Conservation (phyloP, 495 filamentous ascomycete genomes). For the Penicillium diatomitis region DNA sequence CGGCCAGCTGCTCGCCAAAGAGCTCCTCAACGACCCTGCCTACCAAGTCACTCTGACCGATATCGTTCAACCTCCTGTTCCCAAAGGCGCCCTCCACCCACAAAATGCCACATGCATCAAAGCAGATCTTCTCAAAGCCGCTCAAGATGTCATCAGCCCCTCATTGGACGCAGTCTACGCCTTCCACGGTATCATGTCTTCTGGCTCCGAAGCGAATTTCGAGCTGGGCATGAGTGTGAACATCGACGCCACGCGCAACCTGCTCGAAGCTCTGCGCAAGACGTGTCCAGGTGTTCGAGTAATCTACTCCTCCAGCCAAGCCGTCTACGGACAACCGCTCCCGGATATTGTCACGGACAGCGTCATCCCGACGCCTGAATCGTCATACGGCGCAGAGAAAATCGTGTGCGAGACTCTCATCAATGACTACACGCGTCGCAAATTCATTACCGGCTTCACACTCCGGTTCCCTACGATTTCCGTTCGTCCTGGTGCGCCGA, state of each 20-base stretch:
- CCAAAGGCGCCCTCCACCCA: slow-evolving; percentile 40
- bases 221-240: slow-evolving; percentile 64
- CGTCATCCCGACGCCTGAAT: slow-evolving; percentile 56
- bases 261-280: slow-evolving; percentile 49
- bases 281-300: slow-evolving; percentile 50
- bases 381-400: slow-evolving; percentile 68
- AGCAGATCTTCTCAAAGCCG: slow-evolving; percentile 47
- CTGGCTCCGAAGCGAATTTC: slow-evolving; percentile 61
- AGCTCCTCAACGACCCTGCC: slow-evolving; percentile 46
- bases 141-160: slow-evolving; percentile 41
- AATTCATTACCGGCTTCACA: slow-evolving; percentile 53
- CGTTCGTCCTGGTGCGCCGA: slow-evolving; percentile 60
- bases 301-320: slow-evolving; percentile 50
- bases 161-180: slow-evolving; percentile 57
- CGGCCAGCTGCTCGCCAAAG: slow-evolving; percentile 53
- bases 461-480: slow-evolving; percentile 66
- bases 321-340: slow-evolving; percentile 48
- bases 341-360: slow-evolving; percentile 42
- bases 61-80: slow-evolving; percentile 47
- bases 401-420: slow-evolving; percentile 61
- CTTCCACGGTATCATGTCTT: slow-evolving; percentile 78
- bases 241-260: slow-evolving; percentile 53
- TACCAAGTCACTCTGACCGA: slow-evolving; percentile 54
- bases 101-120: slow-evolving; percentile 43
- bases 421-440: slow-evolving; percentile 61